phyloP scores from a whole-genome alignment of 2,329 filamentous ascomycete species.

The Tolypocladium cylindrosporum region DNA sequence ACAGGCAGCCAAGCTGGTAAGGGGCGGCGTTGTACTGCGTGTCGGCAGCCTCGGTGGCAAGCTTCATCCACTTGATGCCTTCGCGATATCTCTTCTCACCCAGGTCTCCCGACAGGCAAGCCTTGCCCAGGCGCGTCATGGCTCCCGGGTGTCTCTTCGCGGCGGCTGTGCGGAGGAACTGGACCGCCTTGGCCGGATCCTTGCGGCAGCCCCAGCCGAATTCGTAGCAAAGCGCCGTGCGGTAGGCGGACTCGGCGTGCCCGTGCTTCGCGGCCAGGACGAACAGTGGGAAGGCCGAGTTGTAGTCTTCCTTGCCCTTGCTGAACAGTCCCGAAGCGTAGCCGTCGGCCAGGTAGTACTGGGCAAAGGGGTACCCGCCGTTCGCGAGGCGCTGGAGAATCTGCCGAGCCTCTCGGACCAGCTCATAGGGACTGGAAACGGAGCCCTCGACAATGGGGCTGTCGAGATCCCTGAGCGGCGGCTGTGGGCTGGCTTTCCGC shows the following conservation, averaged over 20 bases:
- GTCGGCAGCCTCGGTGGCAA: conserved; percentile 83
- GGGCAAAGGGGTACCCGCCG: conserved; percentile 87
- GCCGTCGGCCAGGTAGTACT: conserved; percentile 94
- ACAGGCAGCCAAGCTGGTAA: conserved; percentile 79
- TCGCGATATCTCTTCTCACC: conserved; percentile 81
- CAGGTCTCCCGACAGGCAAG: conserved; percentile 82
- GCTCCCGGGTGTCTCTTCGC: conserved; percentile 93
- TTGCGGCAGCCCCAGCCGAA: conserved; percentile 95
- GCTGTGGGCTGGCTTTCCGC: conserved; percentile 36
- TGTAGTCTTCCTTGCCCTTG: conserved; percentile 87
- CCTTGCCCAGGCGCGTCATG: conserved; percentile 84
- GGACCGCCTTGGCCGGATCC: conserved; percentile 82
- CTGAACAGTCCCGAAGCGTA: conserved; percentile 91
- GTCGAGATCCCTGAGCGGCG: conserved; percentile 33
- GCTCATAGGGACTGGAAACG: conserved; percentile 49
- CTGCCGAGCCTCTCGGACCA: conserved; percentile 77
- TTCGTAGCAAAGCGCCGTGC: conserved; percentile 89
- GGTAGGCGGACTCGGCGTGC: conserved; percentile 91
- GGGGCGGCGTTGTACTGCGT: conserved; percentile 86
- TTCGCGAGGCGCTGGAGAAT: conserved; percentile 82
- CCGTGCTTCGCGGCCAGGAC: conserved; percentile 91
- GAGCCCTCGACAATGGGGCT: conserved; percentile 34
- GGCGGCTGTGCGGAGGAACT: conserved; percentile 83
- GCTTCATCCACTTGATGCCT: conserved; percentile 92
- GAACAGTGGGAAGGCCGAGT: conserved; percentile 86